phyloP scores from a whole-genome alignment of 176 grass and related monocot genomes.

The sorghum (Sorghum bicolor) region Sorghum_bicolor_NCBIv3 NC_012870.2:24830001-24830500 shows the following conservation, averaged over 20 bases:
- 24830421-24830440: not conserved
- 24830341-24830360: not conserved
- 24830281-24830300: too few relatives aligned
- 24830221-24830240: constrained; percentile 2
- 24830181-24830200: not conserved
- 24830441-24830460: not conserved
- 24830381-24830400: not conserved
- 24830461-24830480: not conserved
- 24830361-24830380: not conserved
- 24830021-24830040: constrained; percentile 39
- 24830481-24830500: not conserved
- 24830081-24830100: constrained; percentile 28
- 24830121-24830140: constrained; percentile 27
- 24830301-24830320: not conserved
- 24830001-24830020: constrained; percentile 35
- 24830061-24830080: constrained; percentile 47
- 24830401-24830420: not conserved
- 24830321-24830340: not conserved
- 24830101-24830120: constrained; percentile 31
- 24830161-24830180: constrained; percentile 18
- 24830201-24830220: not conserved
- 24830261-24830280: too few relatives aligned
- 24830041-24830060: constrained; percentile 24
- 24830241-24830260: not conserved
- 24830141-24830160: constrained; percentile 18